Conservation (phyloP, 257 asterid species). For the Verbena officinalis region DNA sequence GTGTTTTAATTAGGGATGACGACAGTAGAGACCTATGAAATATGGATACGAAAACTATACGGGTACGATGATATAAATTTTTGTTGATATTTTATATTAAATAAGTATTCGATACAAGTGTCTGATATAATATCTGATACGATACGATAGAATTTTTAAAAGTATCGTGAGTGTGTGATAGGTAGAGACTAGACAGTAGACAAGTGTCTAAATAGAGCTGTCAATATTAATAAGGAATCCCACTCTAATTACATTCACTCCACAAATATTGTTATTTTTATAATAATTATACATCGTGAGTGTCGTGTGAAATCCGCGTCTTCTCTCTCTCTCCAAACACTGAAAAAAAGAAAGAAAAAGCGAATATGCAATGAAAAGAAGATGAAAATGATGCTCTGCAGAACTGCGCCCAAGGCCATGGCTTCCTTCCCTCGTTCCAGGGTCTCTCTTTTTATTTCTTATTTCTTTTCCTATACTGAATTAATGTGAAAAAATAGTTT, state of each 20-base stretch:
- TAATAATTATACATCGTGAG: conserved; percentile 35
- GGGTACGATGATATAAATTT: no score
- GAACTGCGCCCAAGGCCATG: conserved; percentile 54
- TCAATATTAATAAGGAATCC: conserved; percentile 26
- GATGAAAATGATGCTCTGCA: conserved; percentile 49
- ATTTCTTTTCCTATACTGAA: background rate
- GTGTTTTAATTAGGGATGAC: no score
- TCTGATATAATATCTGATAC: no score
- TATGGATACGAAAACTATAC: no score
- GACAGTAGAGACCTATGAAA: no score
- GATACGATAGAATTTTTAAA: no score
- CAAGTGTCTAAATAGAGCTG: conserved; percentile 14
- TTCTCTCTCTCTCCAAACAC: conserved; percentile 37
- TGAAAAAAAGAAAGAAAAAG: conserved; percentile 25
- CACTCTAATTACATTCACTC: conserved; percentile 15
- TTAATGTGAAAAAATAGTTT: background rate
- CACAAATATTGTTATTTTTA: conserved; percentile 6
- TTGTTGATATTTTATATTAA: no score
- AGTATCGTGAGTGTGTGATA: no score
- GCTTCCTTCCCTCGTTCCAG: conserved; percentile 54
- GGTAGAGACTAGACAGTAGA: background rate
- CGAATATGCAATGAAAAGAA: conserved; percentile 32
- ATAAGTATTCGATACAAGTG: no score
- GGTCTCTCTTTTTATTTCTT: conserved; percentile 32
- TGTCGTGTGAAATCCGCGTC: conserved; percentile 35